phyloP scores from a whole-genome alignment of 345 rosid species.

The Brassica carinata region DNA sequence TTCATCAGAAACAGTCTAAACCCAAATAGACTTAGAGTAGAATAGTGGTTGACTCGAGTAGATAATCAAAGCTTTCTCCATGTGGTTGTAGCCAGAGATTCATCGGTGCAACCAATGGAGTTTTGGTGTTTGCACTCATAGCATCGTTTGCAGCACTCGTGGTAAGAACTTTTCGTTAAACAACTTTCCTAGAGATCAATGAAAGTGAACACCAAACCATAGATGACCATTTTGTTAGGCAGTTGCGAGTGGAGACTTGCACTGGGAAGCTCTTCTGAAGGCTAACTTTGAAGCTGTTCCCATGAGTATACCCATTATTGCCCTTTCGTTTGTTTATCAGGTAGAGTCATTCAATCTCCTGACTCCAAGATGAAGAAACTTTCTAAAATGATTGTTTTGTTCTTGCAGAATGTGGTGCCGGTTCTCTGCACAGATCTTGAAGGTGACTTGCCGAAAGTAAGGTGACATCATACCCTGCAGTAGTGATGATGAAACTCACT shows the following conservation, averaged over 20 bases:
- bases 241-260: slow-evolving; percentile 76
- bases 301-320: slow-evolving; percentile 94
- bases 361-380: slow-evolving; percentile 24
- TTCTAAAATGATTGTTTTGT: slow-evolving; percentile 13
- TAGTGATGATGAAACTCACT: slow-evolving; percentile 10
- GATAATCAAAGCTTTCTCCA: slow-evolving; percentile 1
- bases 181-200: neutral
- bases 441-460: slow-evolving; percentile 93
- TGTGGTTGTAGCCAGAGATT: slow-evolving; percentile 73
- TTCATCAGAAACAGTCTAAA: neutral
- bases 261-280: slow-evolving; percentile 74
- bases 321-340: slow-evolving; percentile 94
- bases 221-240: slow-evolving; percentile 48
- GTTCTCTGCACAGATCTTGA: slow-evolving; percentile 93
- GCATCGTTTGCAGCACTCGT: slow-evolving; percentile 77
- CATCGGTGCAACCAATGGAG: slow-evolving; percentile 84
- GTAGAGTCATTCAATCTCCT: slow-evolving; percentile 39
- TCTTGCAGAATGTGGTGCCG: slow-evolving; percentile 85
- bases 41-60: slow-evolving; percentile 1
- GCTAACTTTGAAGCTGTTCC: slow-evolving; percentile 93
- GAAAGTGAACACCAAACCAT: neutral
- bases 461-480: slow-evolving; percentile 51
- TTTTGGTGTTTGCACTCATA: slow-evolving; percentile 69
- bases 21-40: neutral
- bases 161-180: slow-evolving; percentile 49